Evolutionary conservation across 2,329 filamentous ascomycete species (phyloP).

Genomic region (Trematosphaeria pertusa): DNA sequence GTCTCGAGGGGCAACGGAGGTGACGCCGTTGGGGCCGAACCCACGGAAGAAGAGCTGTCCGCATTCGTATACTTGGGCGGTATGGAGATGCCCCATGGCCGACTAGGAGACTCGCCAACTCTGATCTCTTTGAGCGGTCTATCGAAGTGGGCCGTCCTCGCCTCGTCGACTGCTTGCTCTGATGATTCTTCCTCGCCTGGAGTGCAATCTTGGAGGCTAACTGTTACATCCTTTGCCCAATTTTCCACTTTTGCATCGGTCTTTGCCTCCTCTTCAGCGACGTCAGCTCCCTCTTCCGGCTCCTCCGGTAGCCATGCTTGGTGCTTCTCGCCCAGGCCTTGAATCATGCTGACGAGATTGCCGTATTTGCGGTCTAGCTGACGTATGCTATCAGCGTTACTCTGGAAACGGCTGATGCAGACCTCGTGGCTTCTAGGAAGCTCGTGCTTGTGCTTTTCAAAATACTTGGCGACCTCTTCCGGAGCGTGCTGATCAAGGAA

Average conservation of each 20-base stretch:
- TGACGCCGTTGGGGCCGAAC: conserved; percentile 49
- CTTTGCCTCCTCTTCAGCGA: conserved; percentile 49
- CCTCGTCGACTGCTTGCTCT: conserved; percentile 58
- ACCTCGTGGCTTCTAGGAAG: conserved; percentile 92
- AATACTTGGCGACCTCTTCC: conserved; percentile 90
- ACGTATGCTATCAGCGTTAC: conserved; percentile 81
- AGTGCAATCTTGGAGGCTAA: conserved; percentile 55
- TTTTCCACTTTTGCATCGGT: conserved; percentile 78
- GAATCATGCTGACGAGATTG: conserved; percentile 91
- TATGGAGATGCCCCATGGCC: conserved; percentile 90
- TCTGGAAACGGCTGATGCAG: conserved; percentile 88
- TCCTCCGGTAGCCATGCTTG: conserved; percentile 79
- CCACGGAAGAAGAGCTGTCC: conserved; percentile 47
- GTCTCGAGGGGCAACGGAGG: conserved; percentile 62
- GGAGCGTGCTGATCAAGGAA: conserved; percentile 92
- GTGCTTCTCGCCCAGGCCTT: conserved; percentile 85
- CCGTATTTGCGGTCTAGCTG: conserved; percentile 95
- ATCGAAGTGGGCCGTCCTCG: conserved; percentile 79
- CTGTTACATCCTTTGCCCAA: conserved; percentile 82
- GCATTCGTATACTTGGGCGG: conserved; percentile 62
- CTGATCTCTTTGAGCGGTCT: conserved; percentile 85
- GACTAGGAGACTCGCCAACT: conserved; percentile 91
- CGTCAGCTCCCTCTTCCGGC: conserved; percentile 54
- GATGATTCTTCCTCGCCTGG: conserved; percentile 44
- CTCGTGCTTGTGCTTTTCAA: conserved; percentile 94